Evolutionary conservation across 2,329 filamentous ascomycete genomes (phyloP), one percentile per base, ranked within the genome.

Genomic region (Endothia cerciana): DNA sequence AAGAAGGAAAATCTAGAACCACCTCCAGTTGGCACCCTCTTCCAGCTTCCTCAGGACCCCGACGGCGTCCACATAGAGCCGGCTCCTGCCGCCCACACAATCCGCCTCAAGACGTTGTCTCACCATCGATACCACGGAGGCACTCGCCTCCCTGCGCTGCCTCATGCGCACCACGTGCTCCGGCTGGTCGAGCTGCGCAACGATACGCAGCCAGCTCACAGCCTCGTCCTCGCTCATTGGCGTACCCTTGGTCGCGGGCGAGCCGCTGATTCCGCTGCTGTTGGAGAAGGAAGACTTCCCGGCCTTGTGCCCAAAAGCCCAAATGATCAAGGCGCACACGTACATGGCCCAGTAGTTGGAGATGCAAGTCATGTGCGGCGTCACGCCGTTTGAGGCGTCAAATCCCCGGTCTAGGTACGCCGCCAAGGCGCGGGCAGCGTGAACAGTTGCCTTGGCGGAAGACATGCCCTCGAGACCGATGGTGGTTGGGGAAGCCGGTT

Each of bases 251-350:
- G 70, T 73, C 67, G 69, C 70, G 53, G 68, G 69, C 33, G 55
- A 69, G 49, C 60, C 67, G 19, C 63, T 70, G 58, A 51, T 51
- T n/a, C 33, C 38, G 38, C 65, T 68, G 65, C 55, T 70, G 56
- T 56, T 65, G 17, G 60, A 61, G 4, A 64, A 45, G 7, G 66
- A 61, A 5, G 53, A 43, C 13, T 70, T 66, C 30, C 47, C 61
- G 41, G 67, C 67, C 11, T 73, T 73, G 65, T 83, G 77, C 2
- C 81, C 80, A 69, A 83, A 85, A 0, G 85, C 84, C 86, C 86
- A 89, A 76, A 83, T 87, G 69, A 88, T 83, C 60, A 89, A 78
- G 8, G 83, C 78, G 68, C 84, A 87, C 8, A 84, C 81, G 70
- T 88, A 87, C 59, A 87, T 71, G 40, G 77, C 81, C 84, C 84